Percentiles rank a stretch among this genome's conserved stretches.
Conservation (phyloP, 1,139 yeast genomes). For the Diutina pseudorugosa region DNA sequence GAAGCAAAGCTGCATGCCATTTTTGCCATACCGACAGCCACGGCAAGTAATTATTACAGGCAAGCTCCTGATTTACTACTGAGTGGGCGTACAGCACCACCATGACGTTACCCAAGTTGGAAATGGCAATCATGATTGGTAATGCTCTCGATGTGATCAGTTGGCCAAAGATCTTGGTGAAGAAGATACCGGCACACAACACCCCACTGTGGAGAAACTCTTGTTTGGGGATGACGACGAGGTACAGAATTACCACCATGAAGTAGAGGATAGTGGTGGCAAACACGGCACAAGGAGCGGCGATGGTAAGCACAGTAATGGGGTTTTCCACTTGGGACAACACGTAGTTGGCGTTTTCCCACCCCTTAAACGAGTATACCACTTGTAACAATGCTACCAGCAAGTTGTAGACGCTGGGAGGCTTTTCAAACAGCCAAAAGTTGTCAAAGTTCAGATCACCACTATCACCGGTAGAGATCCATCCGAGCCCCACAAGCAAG, state of each 20-base stretch:
- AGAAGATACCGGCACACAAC: conserved; percentile 63
- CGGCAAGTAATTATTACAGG: conserved; percentile 62
- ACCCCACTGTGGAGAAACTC: conserved; percentile 51
- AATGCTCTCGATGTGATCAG: conserved; percentile 49
- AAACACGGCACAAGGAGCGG: conserved; percentile 61
- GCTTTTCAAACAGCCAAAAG: conserved; percentile 8
- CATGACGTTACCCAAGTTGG: conserved; percentile 69
- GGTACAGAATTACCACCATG: conserved; percentile 58
- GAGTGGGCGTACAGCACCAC: conserved; percentile 74
- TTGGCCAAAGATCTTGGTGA: conserved; percentile 61
- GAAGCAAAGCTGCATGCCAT: conserved; percentile 29
- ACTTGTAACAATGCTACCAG: conserved; percentile 32
- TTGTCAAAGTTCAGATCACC: conserved; percentile 7
- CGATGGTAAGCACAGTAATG: conserved; percentile 49
- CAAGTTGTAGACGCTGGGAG: conserved; percentile 16
- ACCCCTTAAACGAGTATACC: conserved; percentile 27
- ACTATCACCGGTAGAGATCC: conserved; percentile 13
- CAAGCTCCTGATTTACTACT: conserved; percentile 64
- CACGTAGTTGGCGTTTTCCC: conserved; percentile 37
- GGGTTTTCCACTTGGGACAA: conserved; percentile 40
- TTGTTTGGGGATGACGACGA: conserved; percentile 63
- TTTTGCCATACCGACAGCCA: conserved; percentile 45
- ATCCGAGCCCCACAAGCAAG: conserved; percentile 15
- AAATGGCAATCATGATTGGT: conserved; percentile 62
- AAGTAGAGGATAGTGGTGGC: conserved; percentile 51